Base-by-base conservation (phyloP, 1,139 yeast genomes). In the Protomyces inundatus region DNA sequence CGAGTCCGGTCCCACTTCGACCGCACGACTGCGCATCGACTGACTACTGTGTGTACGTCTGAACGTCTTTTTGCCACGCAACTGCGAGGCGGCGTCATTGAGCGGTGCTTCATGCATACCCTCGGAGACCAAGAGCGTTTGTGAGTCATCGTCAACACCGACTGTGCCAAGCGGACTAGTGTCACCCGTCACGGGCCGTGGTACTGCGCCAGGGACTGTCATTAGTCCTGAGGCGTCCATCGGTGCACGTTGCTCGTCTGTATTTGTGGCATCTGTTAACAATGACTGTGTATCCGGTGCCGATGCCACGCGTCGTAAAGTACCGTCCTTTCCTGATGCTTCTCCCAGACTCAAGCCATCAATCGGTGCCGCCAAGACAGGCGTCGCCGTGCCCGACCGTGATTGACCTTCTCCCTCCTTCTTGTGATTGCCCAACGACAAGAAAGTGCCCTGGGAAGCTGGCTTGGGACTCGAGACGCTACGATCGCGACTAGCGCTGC, bases 1-100 rank as follows among this genome's bases (percentile, higher is more conserved):
- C 48, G 93, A 87, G 62, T 83, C 81, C 1, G 96, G 96, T 3
- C 87, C 83, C 9, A 95, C 99, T 72, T 87, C 89, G 6, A 86
- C 95, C 68, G 84, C 85, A 68, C 86, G 79, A 34, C 89, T 80
- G 69, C 86, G 87, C 55, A 87, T 87, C 16, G 96, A 85, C 58
- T 84, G 82, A 66, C 84, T 81, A 12, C 90, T 84, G 72, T 88
- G 88, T 68, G 87, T 84, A 67, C 95, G 78, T 23, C 57, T 30
- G 36, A 60, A 60, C 16, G 55, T 33, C 56, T 58, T 58, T 35
- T 58, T 58, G 16, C n/a, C 32, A 12, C 23, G 16, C 9, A 42
- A 7, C 1, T 6, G 48, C 6, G 48, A 42, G 9, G 48, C 16
- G 14, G 14, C 42, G 14, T 39, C 42, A 42, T 42, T 30, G 3